These are phyloP conservation scores for Vigna trinervia DNA, from an alignment of 306 rosid species.

Conservation along the genomic window DNA sequence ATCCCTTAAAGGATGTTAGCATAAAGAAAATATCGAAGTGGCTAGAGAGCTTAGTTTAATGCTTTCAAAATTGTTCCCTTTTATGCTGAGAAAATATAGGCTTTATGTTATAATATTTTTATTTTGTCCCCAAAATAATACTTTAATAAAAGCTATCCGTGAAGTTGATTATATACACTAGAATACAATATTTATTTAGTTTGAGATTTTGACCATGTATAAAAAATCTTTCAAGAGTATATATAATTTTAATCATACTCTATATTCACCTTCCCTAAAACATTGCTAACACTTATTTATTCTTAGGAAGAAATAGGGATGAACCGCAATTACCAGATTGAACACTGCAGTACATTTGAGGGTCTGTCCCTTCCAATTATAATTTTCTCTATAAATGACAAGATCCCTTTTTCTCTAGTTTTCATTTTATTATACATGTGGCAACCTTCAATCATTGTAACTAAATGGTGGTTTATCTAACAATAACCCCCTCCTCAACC, in stretches of 20 bases:
- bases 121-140: neutral
- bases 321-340: neutral
- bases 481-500: neutral
- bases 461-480: neutral
- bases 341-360: neutral
- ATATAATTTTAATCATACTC: constrained; percentile 2
- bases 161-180: neutral
- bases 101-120: constrained; percentile 32
- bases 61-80: neutral
- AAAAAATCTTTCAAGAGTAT: constrained; percentile 10
- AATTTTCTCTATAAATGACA: neutral
- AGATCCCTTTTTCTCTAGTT: neutral
- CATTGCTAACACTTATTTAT: constrained; percentile 31
- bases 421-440: neutral
- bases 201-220: neutral
- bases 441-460: neutral
- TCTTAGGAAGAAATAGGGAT: neutral
- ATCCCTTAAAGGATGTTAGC: neutral
- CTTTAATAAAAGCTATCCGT: neutral
- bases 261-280: constrained; percentile 4
- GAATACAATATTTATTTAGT: constrained; percentile 2
- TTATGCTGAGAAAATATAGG: constrained; percentile 31
- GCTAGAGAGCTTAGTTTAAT: constrained; percentile 10
- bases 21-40: neutral
- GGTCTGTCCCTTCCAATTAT: neutral